These are phyloP conservation scores for Actinomucor elegans DNA, from an alignment of 371 early-diverging fungal species.

Conservation along the genomic window DNA sequence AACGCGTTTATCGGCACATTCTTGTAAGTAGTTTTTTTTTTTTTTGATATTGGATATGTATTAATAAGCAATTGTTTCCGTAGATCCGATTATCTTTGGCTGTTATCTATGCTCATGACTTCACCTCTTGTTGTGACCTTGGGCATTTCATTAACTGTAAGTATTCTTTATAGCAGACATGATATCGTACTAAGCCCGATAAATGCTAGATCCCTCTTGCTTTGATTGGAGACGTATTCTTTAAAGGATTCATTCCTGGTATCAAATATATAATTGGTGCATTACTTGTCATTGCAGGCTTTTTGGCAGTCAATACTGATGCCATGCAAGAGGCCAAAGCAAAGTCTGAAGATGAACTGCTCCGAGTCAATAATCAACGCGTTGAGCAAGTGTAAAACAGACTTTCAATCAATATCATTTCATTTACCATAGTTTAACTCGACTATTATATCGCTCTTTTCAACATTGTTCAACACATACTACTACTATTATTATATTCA, in stretches of 20 bases:
- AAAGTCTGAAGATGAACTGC: constrained; percentile 1
- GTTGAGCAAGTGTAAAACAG: not conserved
- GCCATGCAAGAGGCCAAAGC: constrained; percentile 25
- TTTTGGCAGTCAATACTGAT: constrained; percentile 57
- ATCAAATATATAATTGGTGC: constrained; percentile 63
- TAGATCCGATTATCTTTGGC: constrained; percentile 75
- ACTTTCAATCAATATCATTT: too few relatives aligned
- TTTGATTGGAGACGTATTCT: constrained; percentile 64
- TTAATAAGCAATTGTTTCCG: not conserved
- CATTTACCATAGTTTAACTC: too few relatives aligned
- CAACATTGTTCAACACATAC: not conserved
- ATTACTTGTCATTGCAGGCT: constrained; percentile 61
- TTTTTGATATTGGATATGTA: not conserved
- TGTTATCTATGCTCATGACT: constrained; percentile 74
- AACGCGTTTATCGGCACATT: constrained; percentile 80
- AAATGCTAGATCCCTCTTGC: constrained; percentile 69
- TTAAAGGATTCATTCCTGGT: constrained; percentile 57
- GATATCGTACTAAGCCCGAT: too few relatives aligned
- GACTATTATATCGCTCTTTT: not conserved
- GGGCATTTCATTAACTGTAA: constrained; percentile 69
- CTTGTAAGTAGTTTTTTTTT: constrained; percentile 31
- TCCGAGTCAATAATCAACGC: not conserved
- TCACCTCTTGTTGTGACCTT: constrained; percentile 77
- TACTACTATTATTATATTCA: not conserved
- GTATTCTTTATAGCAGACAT: too few relatives aligned